Evolutionary conservation across 768 basidiomycete species (phyloP), one percentile per base, ranked within the genome.

Genomic region (Lentinula raphanica): DNA sequence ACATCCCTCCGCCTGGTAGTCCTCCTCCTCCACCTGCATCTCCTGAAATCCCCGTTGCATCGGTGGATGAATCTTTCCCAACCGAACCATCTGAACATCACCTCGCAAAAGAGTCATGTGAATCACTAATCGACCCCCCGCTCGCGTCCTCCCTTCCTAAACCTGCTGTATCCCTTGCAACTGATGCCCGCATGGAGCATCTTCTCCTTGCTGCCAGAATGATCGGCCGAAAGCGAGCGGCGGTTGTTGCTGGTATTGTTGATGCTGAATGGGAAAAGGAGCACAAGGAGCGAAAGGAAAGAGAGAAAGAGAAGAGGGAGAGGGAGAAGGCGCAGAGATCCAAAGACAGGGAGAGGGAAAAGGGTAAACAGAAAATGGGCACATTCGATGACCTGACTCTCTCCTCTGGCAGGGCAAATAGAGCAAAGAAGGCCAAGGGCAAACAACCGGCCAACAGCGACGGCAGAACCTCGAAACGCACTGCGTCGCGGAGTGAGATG

Each of bases 171-270:
- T 67, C 79, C 39, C 58, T 80, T 44, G 67, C 77, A 60, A 72
- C 85, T 1, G 90, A 92, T 60, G 90, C 89, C 3, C 80, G 86
- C 46, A 76, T 79, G 0, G 89, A 91, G 63, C 88, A 88, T 63
- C 71, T 90, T 11, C 74, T 92, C 1, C 72, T 88, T 12, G 89
- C 89, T 3, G 85, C 87, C 8, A 80, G 87, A n/a, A 84, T 74
- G 54, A 76, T 90, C 3, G 88, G 88, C 3, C 79, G 82, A 31
- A 76, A 83, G 55, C 80, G 88, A 7, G 80, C 83, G 0, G 77
- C 77, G 3, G 66, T 81, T n/a, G 66, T 85, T 21, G 78, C 82
- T 0, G 85, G 86, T 5, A 67, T 83, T 56, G 63, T 77, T 5
- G 59, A 78, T 45, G 55, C 76, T 27, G 74, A 77, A 1, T 76